Percentiles rank a stretch among this genome's conserved stretches.
These are phyloP conservation scores for Westerdykella sp. DNA, from an alignment of 2,329 filamentous ascomycete genomes.

Conservation along the genomic window DNA sequence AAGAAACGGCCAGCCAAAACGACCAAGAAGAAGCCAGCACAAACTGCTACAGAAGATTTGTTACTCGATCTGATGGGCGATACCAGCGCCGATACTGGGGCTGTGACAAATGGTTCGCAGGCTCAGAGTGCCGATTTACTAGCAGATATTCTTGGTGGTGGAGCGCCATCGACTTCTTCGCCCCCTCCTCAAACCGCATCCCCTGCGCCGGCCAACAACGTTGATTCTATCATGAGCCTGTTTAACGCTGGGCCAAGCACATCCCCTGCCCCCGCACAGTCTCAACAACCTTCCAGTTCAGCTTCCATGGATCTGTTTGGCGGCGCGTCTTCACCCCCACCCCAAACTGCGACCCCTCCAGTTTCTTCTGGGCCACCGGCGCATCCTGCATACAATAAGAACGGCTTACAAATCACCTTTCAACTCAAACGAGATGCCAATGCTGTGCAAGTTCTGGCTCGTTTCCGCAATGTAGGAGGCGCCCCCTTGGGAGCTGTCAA, in stretches of 20 bases:
- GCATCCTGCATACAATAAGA: conserved; percentile 76
- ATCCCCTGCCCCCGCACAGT: conserved; percentile 33
- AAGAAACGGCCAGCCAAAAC: conserved; percentile 48
- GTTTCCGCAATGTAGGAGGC: conserved; percentile 73
- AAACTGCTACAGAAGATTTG: conserved; percentile 85
- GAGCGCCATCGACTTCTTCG: conserved; percentile 43
- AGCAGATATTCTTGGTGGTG: conserved; percentile 82
- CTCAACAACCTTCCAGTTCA: conserved; percentile 35
- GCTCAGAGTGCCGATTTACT: conserved; percentile 76
- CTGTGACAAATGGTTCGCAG: conserved; percentile 51
- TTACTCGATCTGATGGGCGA: conserved; percentile 90
- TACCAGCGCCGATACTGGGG: conserved; percentile 54
- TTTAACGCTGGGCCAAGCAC: conserved; percentile 53
- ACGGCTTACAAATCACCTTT: conserved; percentile 74
- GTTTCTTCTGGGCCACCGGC: conserved; percentile 41
- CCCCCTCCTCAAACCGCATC: conserved; percentile 39
- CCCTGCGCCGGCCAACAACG: conserved; percentile 35
- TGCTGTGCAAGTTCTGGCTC: conserved; percentile 72
- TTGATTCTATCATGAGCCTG: conserved; percentile 77
- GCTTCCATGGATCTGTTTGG: conserved; percentile 37
- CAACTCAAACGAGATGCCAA: conserved; percentile 78
- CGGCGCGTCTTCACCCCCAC: conserved; percentile 44
- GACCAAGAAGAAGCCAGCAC: conserved; percentile 64
- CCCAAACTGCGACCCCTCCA: conserved; percentile 39
- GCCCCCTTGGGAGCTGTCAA: conserved; percentile 66